These are phyloP conservation scores for Ceratobasidium theobromae DNA, from an alignment of 1,284 basidiomycete genomes.

Conservation along the genomic window DNA sequence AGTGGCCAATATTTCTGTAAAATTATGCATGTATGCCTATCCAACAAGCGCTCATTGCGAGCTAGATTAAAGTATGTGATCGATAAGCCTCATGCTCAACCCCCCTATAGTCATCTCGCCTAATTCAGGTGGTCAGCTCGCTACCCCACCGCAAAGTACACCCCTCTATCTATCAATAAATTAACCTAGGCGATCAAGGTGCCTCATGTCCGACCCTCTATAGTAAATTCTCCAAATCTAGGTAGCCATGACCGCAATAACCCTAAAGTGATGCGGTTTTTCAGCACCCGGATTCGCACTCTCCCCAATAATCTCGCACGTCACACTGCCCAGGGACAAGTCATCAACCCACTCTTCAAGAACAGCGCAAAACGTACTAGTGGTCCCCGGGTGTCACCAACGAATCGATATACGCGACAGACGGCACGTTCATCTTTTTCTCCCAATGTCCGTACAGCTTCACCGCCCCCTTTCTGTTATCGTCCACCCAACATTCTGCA, in stretches of 20 bases:
- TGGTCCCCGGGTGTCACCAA: slow-evolving; percentile 32
- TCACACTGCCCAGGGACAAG: slow-evolving; percentile 27
- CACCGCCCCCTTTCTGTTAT: slow-evolving; percentile 33
- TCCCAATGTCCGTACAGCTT: slow-evolving; percentile 33
- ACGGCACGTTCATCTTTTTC: slow-evolving; percentile 33
- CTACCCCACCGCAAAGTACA: no score
- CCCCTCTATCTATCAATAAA: no score
- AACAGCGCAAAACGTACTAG: slow-evolving; percentile 20
- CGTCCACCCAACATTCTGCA: slow-evolving; percentile 35
- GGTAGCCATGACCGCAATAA: slow-evolving; percentile 34
- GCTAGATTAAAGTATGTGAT: no score
- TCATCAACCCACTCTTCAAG: not conserved
- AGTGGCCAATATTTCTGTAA: no score
- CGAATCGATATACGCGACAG: slow-evolving; percentile 32
- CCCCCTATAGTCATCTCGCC: no score
- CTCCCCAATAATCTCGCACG: slow-evolving; percentile 32
- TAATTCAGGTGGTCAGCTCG: no score
- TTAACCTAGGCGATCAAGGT: no score
- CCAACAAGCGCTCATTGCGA: no score
- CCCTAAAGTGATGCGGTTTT: slow-evolving; percentile 34
- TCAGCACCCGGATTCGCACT: slow-evolving; percentile 29
- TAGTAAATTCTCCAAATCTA: not conserved
- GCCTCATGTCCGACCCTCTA: no score
- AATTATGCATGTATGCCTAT: no score
- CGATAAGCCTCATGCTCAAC: no score